Base-by-base conservation (phyloP, 2,329 filamentous ascomycete genomes). In the Fusarium pilosicola region DNA sequence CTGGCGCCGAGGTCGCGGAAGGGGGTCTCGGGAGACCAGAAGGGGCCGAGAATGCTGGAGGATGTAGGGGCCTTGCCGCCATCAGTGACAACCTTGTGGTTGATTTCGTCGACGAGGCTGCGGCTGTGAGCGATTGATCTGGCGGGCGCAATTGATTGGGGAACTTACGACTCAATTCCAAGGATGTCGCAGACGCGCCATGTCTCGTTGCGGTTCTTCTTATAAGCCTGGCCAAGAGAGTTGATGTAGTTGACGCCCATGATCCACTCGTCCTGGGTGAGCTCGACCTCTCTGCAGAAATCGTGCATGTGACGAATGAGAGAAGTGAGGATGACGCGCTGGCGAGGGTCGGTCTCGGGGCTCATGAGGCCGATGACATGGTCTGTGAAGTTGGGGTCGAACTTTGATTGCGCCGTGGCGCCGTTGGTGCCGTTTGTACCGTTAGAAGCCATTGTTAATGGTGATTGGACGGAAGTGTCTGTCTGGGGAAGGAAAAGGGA, bases 231-330 rank as follows among this genome's bases (percentile, higher is more conserved):
- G 70, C 93, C 93, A 70, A 94, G 88, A 51, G 89, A 87, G 85
- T 95, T 95, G 84, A 95, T 84, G 80, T 92, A 94, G 78, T 92
- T 87, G 62, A 95, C 92, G 61, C 92, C 93, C 13, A 89, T 83
- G 82, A 94, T 88, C 93, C 93, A 95, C 83, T 95, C 93, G 62
- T 93, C 92, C 38, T 90, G 87, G 24, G 90, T 94, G 58, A 95
- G 88, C 83, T 95, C 92, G 73, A 93, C 89, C 79, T 95, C 93
- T 65, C 93, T 90, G 64, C 90, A 88, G 81, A 95, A 95, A 83
- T 94, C 92, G 85, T 95, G 93, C 66, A 95, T 86, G 84, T 95
- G 92, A 55, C 84, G 86, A 82, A 94, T 91, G 76, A 94, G 83
- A 34, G 88, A 86, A 69, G 85, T 82, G 78, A 95, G 84, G 77